phyloP scores from a whole-genome alignment of 2,329 filamentous ascomycete genomes.

The Fusarium sp. region DNA sequence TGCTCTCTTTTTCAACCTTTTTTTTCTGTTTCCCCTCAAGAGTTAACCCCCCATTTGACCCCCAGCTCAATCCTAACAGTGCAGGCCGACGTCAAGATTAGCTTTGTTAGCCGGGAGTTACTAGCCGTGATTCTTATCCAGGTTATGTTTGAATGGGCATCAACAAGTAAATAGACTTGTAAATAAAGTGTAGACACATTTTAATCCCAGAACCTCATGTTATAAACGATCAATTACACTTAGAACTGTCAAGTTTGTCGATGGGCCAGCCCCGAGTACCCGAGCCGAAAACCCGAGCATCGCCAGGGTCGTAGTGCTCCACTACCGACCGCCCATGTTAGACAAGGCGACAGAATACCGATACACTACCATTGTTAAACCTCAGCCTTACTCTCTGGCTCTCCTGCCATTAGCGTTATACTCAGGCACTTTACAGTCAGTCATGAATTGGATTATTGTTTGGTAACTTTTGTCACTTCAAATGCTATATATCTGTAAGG shows the following conservation, averaged over 20 bases:
- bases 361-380: background rate
- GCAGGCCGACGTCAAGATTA: conserved; percentile 4
- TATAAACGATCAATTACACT: background rate
- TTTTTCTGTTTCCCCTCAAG: conserved; percentile 5
- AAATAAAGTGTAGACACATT: background rate
- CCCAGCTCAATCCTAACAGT: background rate
- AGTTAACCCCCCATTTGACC: conserved; percentile 2
- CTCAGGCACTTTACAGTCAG: no score
- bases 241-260: background rate
- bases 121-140: background rate
- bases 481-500: conserved; percentile 9
- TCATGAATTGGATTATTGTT: background rate
- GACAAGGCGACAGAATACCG: background rate
- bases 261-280: conserved; percentile 30
- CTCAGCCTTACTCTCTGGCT: background rate
- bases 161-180: background rate
- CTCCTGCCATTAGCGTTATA: background rate
- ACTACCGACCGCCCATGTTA: background rate
- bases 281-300: conserved; percentile 44
- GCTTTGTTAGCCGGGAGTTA: background rate
- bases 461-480: conserved; percentile 29
- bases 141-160: background rate
- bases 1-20: conserved; percentile 24
- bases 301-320: background rate
- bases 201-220: background rate